phyloP scores from a whole-genome alignment of 2,329 filamentous ascomycete species.

The Arthroderma sp. region DNA sequence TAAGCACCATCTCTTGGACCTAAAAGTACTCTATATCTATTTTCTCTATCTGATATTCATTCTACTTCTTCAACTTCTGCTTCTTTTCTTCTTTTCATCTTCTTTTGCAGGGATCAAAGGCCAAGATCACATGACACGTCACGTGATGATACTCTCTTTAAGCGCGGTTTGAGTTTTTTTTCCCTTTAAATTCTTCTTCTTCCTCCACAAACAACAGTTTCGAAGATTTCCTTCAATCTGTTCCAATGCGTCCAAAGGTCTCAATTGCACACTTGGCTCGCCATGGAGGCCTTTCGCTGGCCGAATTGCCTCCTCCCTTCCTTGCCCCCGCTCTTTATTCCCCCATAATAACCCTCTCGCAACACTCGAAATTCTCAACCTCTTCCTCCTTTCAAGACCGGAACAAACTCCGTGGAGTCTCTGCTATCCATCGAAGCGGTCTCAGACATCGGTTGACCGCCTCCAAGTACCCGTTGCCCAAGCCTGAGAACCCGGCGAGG shows the following conservation, averaged over 20 bases:
- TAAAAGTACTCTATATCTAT: too few relatives aligned
- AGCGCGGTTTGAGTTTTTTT: background rate
- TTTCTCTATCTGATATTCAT: background rate
- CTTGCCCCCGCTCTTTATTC: conserved; percentile 29
- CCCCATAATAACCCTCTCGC: conserved; percentile 4
- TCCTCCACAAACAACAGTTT: background rate
- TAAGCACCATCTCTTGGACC: too few relatives aligned
- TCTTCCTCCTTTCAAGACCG: conserved; percentile 47
- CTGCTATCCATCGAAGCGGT: conserved; percentile 65
- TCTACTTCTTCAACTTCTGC: background rate
- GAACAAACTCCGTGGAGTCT: conserved; percentile 71
- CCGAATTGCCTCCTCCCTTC: conserved; percentile 34
- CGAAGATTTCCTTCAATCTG: background rate
- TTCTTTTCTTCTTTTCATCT: background rate
- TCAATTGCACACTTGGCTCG: conserved; percentile 19
- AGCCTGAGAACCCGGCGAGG: conserved; percentile 52
- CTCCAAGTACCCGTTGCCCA: conserved; percentile 58
- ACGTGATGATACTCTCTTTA: too few relatives aligned
- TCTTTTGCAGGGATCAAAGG: background rate
- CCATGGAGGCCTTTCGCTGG: conserved; percentile 23
- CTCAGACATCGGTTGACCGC: conserved; percentile 63
- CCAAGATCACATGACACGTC: conserved; percentile 1
- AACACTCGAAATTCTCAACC: conserved; percentile 15
- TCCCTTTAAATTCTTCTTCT: background rate
- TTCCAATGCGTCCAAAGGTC: conserved; percentile 16